Evolutionary conservation across 2,329 filamentous ascomycete species (phyloP), one percentile per base, ranked within the genome.

Genomic region (Didymella pinodella): DNA sequence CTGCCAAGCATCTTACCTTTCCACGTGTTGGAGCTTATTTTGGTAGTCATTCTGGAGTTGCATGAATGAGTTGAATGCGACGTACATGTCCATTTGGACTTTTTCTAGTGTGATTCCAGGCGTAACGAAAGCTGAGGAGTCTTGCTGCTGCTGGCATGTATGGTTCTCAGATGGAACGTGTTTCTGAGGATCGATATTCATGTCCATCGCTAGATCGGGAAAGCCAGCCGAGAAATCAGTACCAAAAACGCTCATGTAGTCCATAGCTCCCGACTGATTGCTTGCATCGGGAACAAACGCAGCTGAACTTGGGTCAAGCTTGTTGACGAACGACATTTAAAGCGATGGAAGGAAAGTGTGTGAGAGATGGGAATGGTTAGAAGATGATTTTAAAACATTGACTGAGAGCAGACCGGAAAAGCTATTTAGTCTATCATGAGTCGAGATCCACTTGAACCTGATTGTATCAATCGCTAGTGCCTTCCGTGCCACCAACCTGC

Each of bases 51-150:
- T 36, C 32, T 44, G 31, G n/a, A 41, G 43, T 29, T 41, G 32
- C 31, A 38, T 38, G 34, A 55, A 36, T 11, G 28, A 38, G 18
- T 48, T 48, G 34, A 55, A 31, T 3, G 38, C 34, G 34, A 40
- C n/a, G 8, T 48, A 26, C 18, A 43, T 36, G 26, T 41, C 44
- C 28, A 26, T 38, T 22, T 49, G 32, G 22, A 49, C 47, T 8
- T 28, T 38, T 14, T 49, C 25, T 7, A 49, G 47, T 7, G 32
- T 41, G 16, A 38, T 20, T 18, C 8, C 34, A 40, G 22, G 32
- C 8, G 10, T 34, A n/a, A 4, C 8, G 16, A 22, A 7, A 3
- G 16, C 26, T 28, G 26, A 4, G 8, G 26, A 28, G 4, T 28
- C 26, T 4, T 4, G 26, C 26, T 28, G 26, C 8, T 4, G 8